A percentile compares a stretch with the other conserved stretches of the same genome.
Evolutionary conservation across 805 yeast genomes (phyloP).

Genomic region (Candida cerambycidarum): DNA sequence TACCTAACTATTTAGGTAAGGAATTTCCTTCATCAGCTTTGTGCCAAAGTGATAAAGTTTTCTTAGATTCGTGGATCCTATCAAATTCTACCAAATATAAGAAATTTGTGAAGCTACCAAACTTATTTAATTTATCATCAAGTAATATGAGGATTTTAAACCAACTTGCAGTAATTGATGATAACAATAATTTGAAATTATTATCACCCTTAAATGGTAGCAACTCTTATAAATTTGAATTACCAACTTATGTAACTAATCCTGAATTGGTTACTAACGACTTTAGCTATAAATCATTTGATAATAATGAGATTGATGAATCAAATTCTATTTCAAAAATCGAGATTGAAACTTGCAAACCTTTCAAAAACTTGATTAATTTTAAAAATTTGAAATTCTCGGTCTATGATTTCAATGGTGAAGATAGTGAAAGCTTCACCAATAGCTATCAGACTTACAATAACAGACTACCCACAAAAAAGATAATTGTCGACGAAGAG

Average conservation of each 20-base stretch:
- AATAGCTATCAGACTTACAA: conserved; percentile 21
- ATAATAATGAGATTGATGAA: not conserved
- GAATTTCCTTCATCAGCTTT: conserved; percentile 10
- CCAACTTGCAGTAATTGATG: conserved; percentile 37
- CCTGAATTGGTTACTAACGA: conserved; percentile 15
- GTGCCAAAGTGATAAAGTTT: conserved; percentile 15
- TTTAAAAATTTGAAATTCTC: conserved; percentile 31
- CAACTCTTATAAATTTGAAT: conserved; percentile 38
- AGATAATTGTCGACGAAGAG: conserved; percentile 12
- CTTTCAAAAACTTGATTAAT: conserved; percentile 33
- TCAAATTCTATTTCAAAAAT: conserved; percentile 40
- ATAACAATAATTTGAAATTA: conserved; percentile 28
- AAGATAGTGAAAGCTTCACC: conserved; percentile 19
- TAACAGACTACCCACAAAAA: conserved; percentile 19
- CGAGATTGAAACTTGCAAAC: conserved; percentile 56
- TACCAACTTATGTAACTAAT: conserved; percentile 28
- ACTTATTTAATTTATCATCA: conserved; percentile 21
- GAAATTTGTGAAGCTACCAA: conserved; percentile 23
- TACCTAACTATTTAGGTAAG: conserved; percentile 26
- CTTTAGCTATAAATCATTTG: conserved; percentile 6
- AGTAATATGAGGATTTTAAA: conserved; percentile 12
- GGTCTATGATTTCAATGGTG: conserved; percentile 22
- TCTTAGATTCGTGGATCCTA: conserved; percentile 47
- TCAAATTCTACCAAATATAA: conserved; percentile 23
- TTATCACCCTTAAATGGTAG: conserved; percentile 40